These are phyloP conservation scores for Verticillium nonalfalfae DNA, from an alignment of 2,329 filamentous ascomycete species.

Conservation along the genomic window DNA sequence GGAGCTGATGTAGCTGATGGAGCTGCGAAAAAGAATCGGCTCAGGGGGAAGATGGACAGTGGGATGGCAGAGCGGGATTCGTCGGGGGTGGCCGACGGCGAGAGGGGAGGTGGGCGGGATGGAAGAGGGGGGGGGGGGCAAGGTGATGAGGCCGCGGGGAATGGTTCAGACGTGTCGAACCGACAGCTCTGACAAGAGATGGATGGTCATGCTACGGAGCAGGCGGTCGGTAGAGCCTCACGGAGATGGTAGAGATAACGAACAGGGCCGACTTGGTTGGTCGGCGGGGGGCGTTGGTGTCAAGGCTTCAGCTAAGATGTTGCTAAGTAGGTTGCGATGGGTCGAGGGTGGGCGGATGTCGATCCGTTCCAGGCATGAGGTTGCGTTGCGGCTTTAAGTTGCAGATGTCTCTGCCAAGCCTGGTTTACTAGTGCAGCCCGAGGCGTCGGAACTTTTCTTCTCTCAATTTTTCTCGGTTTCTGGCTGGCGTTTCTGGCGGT, in stretches of 20 bases:
- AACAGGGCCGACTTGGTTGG: neutral
- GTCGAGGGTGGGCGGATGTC: neutral
- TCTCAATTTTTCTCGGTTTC: neutral
- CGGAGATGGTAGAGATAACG: neutral
- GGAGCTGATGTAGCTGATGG: neutral
- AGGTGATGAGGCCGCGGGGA: neutral
- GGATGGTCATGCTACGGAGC: neutral
- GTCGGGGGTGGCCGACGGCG: neutral
- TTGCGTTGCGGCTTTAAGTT: neutral
- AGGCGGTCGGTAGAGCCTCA: neutral
- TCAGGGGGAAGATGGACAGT: neutral
- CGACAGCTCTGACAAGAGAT: neutral
- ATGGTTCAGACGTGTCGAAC: neutral
- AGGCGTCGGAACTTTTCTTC: neutral
- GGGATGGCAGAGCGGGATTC: neutral
- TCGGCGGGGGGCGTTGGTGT: neutral
- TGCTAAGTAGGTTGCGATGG: neutral
- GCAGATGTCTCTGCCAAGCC: neutral
- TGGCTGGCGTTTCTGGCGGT: neutral
- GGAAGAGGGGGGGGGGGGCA: neutral
- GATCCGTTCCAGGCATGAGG: neutral
- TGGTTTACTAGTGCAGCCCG: neutral
- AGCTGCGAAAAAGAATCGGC: neutral
- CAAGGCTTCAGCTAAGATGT: neutral
- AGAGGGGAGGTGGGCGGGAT: neutral